These are phyloP conservation scores for Linnemannia schmuckeri DNA, from an alignment of 192 early-diverging fungal genomes.

Conservation along the genomic window DNA sequence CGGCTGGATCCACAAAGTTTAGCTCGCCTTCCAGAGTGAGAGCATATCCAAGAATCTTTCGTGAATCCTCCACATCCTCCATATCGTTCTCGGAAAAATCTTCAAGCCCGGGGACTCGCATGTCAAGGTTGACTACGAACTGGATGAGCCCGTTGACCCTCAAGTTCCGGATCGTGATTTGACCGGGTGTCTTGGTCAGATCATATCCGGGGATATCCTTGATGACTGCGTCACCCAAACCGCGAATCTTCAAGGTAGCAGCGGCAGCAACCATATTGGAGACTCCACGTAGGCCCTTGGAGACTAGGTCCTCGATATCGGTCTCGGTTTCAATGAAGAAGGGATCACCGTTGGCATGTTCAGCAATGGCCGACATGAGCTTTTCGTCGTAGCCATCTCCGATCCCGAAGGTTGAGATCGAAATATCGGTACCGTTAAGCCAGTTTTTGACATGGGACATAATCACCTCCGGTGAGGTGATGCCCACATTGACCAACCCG, in stretches of 20 bases:
- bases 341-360: conserved; percentile 33
- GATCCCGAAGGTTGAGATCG: conserved; percentile 46
- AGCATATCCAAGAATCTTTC: conserved; percentile 36
- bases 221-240: conserved; percentile 45
- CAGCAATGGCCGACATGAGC: conserved; percentile 43
- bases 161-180: conserved; percentile 36
- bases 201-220: conserved; percentile 47
- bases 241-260: conserved; percentile 37
- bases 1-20: conserved; percentile 27
- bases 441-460: conserved; percentile 27
- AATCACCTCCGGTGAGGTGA: conserved; percentile 20
- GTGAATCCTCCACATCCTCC: conserved; percentile 18
- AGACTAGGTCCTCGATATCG: conserved; percentile 43
- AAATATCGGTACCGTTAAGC: conserved; percentile 29
- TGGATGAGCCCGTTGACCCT: conserved; percentile 43
- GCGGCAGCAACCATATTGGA: conserved; percentile 33
- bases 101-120: conserved; percentile 37
- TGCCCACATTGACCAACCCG: conserved; percentile 31
- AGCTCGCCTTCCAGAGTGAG: conserved; percentile 30
- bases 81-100: conserved; percentile 42
- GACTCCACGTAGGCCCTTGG: conserved; percentile 45
- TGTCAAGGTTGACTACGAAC: conserved; percentile 42
- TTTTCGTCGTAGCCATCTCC: conserved; percentile 46
- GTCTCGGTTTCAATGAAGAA: conserved; percentile 39
- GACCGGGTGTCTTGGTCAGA: conserved; percentile 31